Evolutionary conservation across 495 filamentous ascomycete species (phyloP), one percentile per base, ranked within the genome.

Genomic region (Talaromyces thailandensis): DNA sequence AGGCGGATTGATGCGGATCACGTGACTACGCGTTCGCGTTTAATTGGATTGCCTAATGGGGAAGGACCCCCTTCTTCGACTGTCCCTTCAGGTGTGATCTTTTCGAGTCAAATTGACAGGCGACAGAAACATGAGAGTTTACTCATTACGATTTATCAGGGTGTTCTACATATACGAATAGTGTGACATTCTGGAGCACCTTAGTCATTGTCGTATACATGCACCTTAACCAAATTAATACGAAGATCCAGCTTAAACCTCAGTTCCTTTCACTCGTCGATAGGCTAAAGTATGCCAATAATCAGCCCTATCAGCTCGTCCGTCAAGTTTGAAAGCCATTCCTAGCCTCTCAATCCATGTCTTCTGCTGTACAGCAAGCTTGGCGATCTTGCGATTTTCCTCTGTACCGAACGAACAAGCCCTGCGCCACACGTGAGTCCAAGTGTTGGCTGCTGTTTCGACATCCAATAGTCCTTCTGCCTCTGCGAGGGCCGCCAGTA

Each of bases 1-100:
- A 65, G 64, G 52, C 31, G 62, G 45, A 48, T 56, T 62, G 56
- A 73, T 66, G 57, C 68, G 72, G 23, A 63, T 73, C 76, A 78
- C 76, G 73, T 77, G 76, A 31, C 7, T 8, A 45, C 58, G 58
- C 58, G 58, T 43, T 26, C 58, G 58, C 58, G 58, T 60, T 60
- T 24, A 58, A 58, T 31, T 58, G 9, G 23, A 55, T 29, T 60
- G 31, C 58, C 58, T 11, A 26, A 60, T 43, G 12, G 16, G 51
- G 51, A 55, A 29, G 50, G 18, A 16, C 21, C 21, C 23, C 6
- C n/a, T 21, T 4, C 40, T 45, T 40, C 37, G 16, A 45, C 16
- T 21, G 7, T 48, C 4, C 18, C 43, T 23, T 48, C 43, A 48
- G 3, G 12, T 48, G 21, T 21, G 4, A 18, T n/a, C 5, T 48